phyloP scores from a whole-genome alignment of 768 basidiomycete genomes.

The Mycena maculata region DNA sequence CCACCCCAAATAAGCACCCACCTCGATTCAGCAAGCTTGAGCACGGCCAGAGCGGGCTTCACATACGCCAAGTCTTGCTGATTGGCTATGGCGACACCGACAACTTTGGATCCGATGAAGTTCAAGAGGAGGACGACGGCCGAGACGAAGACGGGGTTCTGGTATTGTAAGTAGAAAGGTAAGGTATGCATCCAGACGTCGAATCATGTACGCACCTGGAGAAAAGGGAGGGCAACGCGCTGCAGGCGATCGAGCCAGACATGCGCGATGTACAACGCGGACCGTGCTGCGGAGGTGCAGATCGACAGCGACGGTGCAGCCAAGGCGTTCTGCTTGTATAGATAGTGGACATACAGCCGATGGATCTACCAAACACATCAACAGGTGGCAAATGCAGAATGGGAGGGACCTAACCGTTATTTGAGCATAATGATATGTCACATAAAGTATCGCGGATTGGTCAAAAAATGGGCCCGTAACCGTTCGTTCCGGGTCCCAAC shows the following conservation, averaged over 20 bases:
- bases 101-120: neutral
- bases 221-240: neutral
- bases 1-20: neutral
- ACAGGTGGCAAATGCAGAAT: slow-evolving; percentile 52
- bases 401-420: slow-evolving; percentile 64
- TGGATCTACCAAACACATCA: slow-evolving; percentile 21
- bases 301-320: slow-evolving; percentile 30
- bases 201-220: neutral
- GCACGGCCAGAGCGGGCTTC: slow-evolving; percentile 5
- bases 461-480: slow-evolving; percentile 46
- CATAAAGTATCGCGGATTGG: slow-evolving; percentile 55
- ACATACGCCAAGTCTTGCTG: neutral
- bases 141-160: slow-evolving; percentile 3
- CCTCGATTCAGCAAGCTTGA: neutral
- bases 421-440: slow-evolving; percentile 55
- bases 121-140: neutral
- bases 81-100: neutral
- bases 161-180: neutral
- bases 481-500: slow-evolving; percentile 49
- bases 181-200: neutral
- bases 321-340: slow-evolving; percentile 3
- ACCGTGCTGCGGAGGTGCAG: slow-evolving; percentile 28
- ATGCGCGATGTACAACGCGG: slow-evolving; percentile 14
- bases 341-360: slow-evolving; percentile 36
- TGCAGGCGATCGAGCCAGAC: slow-evolving; percentile 18